Conservation (phyloP, 1,284 basidiomycete genomes). For the Somion occarium region DNA sequence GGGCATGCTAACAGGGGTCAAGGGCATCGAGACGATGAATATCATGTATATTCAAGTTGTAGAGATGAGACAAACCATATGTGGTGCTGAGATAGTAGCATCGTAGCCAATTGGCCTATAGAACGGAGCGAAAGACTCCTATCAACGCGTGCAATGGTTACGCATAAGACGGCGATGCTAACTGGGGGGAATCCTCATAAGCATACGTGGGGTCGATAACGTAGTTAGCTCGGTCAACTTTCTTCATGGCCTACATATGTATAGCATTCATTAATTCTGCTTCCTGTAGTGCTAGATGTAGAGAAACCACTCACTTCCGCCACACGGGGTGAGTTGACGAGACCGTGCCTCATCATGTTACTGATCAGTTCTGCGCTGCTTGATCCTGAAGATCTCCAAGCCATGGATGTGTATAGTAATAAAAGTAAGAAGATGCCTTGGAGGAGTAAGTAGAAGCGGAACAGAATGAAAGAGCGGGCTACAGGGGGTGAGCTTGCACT, state of each 20-base stretch:
- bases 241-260: conserved; percentile 56
- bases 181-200: conserved; percentile 82
- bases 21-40: not conserved
- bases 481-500: no score
- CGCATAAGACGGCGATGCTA: conserved; percentile 17
- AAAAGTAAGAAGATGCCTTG: no score
- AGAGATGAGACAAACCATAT: conserved; percentile 56
- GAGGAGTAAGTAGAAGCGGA: no score
- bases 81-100: conserved; percentile 88
- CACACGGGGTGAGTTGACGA: conserved; percentile 54
- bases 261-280: not conserved
- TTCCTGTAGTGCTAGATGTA: not conserved
- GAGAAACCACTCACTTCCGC: conserved; percentile 18
- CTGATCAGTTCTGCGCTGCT: conserved; percentile 69
- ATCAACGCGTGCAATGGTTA: no score
- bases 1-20: conserved; percentile 59
- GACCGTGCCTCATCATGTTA: conserved; percentile 54
- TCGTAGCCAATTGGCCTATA: conserved; percentile 68
- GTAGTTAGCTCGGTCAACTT: conserved; percentile 74
- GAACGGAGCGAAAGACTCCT: not conserved
- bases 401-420: conserved; percentile 50
- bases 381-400: conserved; percentile 72
- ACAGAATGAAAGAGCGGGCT: no score
- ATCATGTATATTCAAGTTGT: no score
- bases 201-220: conserved; percentile 68